These are phyloP conservation scores for Trichophyton benhamiae DNA, from an alignment of 2,329 filamentous ascomycete species.

Conservation along the genomic window DNA sequence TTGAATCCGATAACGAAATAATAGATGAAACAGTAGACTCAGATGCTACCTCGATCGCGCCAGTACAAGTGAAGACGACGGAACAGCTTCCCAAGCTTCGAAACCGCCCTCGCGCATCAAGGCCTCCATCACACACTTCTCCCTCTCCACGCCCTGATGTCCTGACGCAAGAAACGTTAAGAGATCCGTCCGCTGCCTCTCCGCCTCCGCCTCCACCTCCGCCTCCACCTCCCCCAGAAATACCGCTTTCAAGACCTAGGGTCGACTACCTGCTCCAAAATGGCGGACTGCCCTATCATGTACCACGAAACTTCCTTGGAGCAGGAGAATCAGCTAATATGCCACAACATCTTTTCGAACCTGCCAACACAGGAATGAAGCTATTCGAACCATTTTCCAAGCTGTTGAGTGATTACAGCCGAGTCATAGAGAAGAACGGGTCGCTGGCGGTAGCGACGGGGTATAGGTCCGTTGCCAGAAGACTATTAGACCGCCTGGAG, in stretches of 20 bases:
- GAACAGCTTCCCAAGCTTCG: neutral
- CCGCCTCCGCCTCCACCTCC: slow-evolving; percentile 38
- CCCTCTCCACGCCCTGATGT: neutral
- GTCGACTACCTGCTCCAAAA: slow-evolving; percentile 89
- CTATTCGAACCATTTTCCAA: slow-evolving; percentile 74
- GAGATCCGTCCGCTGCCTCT: neutral
- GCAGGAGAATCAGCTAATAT: slow-evolving; percentile 42
- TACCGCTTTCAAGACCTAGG: slow-evolving; percentile 57
- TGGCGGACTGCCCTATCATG: slow-evolving; percentile 60
- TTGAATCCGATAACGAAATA: slow-evolving; percentile 22
- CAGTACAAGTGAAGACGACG: slow-evolving; percentile 27
- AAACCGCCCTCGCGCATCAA: neutral
- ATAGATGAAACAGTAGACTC: slow-evolving; percentile 27
- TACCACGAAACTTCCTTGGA: slow-evolving; percentile 59
- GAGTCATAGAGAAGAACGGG: slow-evolving; percentile 69
- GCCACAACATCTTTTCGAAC: slow-evolving; percentile 48
- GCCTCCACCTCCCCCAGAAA: slow-evolving; percentile 60
- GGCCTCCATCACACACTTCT: neutral
- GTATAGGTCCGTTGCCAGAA: slow-evolving; percentile 83
- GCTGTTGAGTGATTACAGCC: slow-evolving; percentile 73
- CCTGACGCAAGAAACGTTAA: neutral
- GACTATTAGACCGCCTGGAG: slow-evolving; percentile 78
- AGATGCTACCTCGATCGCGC: slow-evolving; percentile 36
- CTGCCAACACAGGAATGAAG: slow-evolving; percentile 54
- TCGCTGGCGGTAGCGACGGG: slow-evolving; percentile 91